Base-by-base conservation (phyloP, 2,329 filamentous ascomycete genomes). In the Huntiella abstrusa region DNA sequence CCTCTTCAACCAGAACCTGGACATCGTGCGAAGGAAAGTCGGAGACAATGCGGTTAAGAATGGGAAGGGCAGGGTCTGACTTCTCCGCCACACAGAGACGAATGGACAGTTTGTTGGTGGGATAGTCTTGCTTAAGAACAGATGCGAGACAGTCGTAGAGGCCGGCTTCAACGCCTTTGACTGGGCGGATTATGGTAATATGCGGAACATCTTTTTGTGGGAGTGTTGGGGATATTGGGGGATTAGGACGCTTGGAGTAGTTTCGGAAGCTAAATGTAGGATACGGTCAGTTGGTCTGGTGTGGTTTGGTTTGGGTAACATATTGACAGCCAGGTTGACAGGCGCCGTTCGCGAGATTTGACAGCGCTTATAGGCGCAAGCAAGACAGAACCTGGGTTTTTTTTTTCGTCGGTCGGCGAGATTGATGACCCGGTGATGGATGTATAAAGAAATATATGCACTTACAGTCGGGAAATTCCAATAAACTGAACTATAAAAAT, bases 141-240 rank as follows among this genome's bases (percentile, higher is more conserved):
- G 87, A 81, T 28, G 83, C 81, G 36, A 98, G 78, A 57, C 91
- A 96, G 56, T 94, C 84, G 68, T 93, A 94, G 17, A 96, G 75
- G 52, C 77, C 75, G 3, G 86, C 83, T 59, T 96, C 91, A 47
- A 93, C 70, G 51, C 87, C 91, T 63, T 95, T 96, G 53, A 94
- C 80, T 0, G 91, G 92, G 2, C 91, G 82, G 54, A 98, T 86
- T 51, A 94, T 72, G 32, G 91, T 96, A 55, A 98, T 71, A 63
- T 84, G 78, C 12, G 87, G 88, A 3, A 85, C 67, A 35, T 77
- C 63, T 53, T 70, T 59, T 36, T 63, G 56, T 3, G 62, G 60
- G 1, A 78, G 61, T 0, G 59, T 60, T 1, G 73, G 62, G 3
- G 74, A 75, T 12, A 70, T 57, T 4, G 73, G 64, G 4, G 65